These are phyloP conservation scores for Canariomyces notabilis DNA, from an alignment of 2,329 filamentous ascomycete genomes.

Conservation along the genomic window DNA sequence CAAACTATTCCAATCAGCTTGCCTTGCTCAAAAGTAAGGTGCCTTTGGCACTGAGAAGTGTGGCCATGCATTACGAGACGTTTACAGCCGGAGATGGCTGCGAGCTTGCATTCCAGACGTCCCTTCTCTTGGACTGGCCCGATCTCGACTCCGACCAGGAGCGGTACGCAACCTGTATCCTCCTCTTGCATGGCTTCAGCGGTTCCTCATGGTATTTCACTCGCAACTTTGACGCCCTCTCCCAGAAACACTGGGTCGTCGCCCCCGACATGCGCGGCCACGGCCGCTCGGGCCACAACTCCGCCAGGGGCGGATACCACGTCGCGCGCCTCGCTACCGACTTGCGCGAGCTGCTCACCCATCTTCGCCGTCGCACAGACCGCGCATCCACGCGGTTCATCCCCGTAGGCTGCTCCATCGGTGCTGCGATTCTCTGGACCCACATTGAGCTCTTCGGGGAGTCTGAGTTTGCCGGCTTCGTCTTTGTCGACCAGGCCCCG, in stretches of 20 bases:
- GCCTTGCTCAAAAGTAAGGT: too few relatives aligned
- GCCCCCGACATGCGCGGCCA: conserved; percentile 38
- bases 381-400: conserved; percentile 24
- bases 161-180: conserved; percentile 26
- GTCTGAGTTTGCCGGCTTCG: conserved; percentile 30
- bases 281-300: conserved; percentile 30
- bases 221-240: conserved; percentile 31
- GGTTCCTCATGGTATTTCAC: conserved; percentile 37
- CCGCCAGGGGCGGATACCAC: conserved; percentile 35
- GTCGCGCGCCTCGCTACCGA: conserved; percentile 38
- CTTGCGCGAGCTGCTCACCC: conserved; percentile 29
- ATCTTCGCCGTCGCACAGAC: conserved; percentile 20
- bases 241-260: conserved; percentile 32
- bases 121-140: conserved; percentile 27
- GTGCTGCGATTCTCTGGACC: conserved; percentile 38
- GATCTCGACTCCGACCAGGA: conserved; percentile 1
- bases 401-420: conserved; percentile 37
- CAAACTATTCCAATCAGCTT: too few relatives aligned
- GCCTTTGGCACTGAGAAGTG: too few relatives aligned
- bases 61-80: conserved; percentile 13
- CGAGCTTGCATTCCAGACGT: conserved; percentile 33
- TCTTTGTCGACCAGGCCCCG: conserved; percentile 39
- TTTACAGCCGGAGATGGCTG: conserved; percentile 32
- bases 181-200: conserved; percentile 39
- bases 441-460: conserved; percentile 36